Conservation (phyloP, 805 yeast species). For the Vanderwaltozyma tropicalis region DNA sequence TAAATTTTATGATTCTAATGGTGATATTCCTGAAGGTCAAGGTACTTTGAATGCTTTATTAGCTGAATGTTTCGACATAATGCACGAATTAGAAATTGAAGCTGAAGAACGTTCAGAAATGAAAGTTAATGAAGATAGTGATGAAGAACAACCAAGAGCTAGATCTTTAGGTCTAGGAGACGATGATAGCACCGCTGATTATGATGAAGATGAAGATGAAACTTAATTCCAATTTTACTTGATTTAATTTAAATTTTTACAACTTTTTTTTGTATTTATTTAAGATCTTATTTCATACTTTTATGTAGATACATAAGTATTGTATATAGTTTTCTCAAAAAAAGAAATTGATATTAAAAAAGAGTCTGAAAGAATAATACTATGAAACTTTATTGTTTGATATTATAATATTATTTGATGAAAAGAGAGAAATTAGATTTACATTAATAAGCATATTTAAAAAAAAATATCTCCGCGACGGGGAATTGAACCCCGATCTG, state of each 20-base stretch:
- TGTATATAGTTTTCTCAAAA: no score
- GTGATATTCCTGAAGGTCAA: constrained; percentile 94
- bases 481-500: not conserved
- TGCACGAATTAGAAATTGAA: constrained; percentile 83
- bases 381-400: not conserved
- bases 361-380: no score
- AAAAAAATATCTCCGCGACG: not conserved
- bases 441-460: not conserved
- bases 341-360: no score
- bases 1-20: constrained; percentile 70
- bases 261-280: no score
- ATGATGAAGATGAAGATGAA: not conserved
- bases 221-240: no score
- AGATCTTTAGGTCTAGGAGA: not conserved
- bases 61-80: constrained; percentile 89
- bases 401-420: not conserved
- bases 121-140: not conserved
- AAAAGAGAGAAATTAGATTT: not conserved
- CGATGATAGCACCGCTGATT: not conserved
- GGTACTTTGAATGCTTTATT: constrained; percentile 85
- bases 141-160: constrained; percentile 1
- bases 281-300: no score
- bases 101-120: constrained; percentile 37
- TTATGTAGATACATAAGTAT: no score
- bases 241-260: no score